A percentile compares a stretch with the other conserved stretches of the same genome.
These are phyloP conservation scores for Pythium insidiosum DNA, from an alignment of 352 stramenopile genomes.

Conservation along the genomic window DNA sequence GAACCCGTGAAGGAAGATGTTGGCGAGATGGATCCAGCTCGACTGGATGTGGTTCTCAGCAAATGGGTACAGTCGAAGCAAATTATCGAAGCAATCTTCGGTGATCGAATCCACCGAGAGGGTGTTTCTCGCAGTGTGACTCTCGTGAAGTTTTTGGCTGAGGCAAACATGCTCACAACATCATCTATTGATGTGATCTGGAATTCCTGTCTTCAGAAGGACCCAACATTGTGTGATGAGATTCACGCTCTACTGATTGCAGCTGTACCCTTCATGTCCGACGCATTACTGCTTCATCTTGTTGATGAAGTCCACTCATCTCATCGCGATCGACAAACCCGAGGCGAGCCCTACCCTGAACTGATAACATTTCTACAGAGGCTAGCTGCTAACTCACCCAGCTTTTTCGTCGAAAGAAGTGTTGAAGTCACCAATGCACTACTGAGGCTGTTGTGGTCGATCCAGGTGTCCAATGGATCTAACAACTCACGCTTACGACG, in stretches of 20 bases:
- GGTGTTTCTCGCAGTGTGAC: slow-evolving; percentile 76
- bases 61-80: slow-evolving; percentile 64
- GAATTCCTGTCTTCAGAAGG: slow-evolving; percentile 77
- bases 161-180: slow-evolving; percentile 67
- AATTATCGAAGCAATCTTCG: slow-evolving; percentile 83
- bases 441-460: slow-evolving; percentile 74
- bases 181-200: slow-evolving; percentile 69
- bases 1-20: slow-evolving; percentile 49
- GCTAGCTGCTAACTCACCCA: slow-evolving; percentile 48
- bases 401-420: slow-evolving; percentile 65
- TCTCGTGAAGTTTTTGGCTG: slow-evolving; percentile 79
- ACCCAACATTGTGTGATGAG: slow-evolving; percentile 74
- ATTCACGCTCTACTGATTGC: slow-evolving; percentile 77
- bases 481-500: too few relatives aligned
- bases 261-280: slow-evolving; percentile 67
- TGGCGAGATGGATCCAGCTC: slow-evolving; percentile 20
- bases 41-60: slow-evolving; percentile 69
- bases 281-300: slow-evolving; percentile 60
- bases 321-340: slow-evolving; percentile 34
- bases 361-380: slow-evolving; percentile 78
- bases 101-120: slow-evolving; percentile 83
- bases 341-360: slow-evolving; percentile 57
- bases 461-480: slow-evolving; percentile 70
- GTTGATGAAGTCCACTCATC: slow-evolving; percentile 58
- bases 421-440: slow-evolving; percentile 54